Evolutionary conservation across 495 filamentous ascomycete species (phyloP), one percentile per base, ranked within the genome.

Genomic region (Lasiosphaeria ovina): DNA sequence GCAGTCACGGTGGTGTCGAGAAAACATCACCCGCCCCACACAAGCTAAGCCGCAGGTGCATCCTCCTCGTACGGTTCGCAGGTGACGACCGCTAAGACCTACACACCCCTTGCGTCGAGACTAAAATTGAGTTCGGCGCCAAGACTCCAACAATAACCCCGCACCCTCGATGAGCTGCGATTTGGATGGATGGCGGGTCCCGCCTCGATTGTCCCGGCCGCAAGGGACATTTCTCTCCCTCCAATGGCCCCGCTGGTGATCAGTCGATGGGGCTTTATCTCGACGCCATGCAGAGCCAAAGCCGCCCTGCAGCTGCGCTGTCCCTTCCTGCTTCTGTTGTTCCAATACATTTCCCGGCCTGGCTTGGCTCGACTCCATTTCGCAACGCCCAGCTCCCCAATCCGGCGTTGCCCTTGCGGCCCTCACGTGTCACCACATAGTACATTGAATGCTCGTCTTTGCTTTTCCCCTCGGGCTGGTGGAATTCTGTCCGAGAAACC

Each of bases 351-450:
- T 47, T 47, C 47, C 8, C 14, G n/a, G 40, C 4, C 44, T 17
- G 32, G 59, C 33, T 54, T 51, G 59, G 53, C 36, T 59, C 6
- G 2, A 34, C 47, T 51, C 14, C 52, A 14, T 40, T 11, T 11
- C 32, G 49, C 49, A 31, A 51, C 7, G 49, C 49, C 49, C 12
- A 4, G n/a, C 24, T 38, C 40, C 42, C 51, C 58, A 54, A 54
- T 49, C n/a, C 38, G 35, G 54, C n/a, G 32, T 14, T 47, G 49
- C 55, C 44, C 45, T 32, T 57, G 34, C 38, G 36, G 34, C 16
- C 40, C 61, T 62, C 59, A 62, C 59, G 59, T 62, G 59, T 62
- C 59, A 52, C 44, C 12, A 3, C 44, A 9, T n/a, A 7, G 24
- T 24, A 24, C 34, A 6, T 38, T 45, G 10, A 45, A 10, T n/a